phyloP scores from a whole-genome alignment of 768 basidiomycete genomes.

The Podaxis sp. region DNA sequence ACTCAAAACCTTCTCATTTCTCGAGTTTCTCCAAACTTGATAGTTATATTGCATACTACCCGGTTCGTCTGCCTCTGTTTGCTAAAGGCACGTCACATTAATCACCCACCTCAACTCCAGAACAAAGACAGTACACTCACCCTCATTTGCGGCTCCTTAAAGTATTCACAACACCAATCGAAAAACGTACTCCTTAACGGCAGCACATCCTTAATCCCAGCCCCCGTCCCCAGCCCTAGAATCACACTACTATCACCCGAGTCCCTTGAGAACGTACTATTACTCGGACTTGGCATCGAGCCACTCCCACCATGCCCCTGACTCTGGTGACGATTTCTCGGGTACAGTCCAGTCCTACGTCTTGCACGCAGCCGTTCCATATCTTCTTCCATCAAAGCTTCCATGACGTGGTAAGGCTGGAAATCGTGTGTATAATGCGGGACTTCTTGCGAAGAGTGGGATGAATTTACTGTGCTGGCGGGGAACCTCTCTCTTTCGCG shows the following conservation, averaged over 20 bases:
- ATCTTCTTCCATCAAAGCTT: constrained; percentile 90
- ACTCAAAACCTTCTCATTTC: constrained; percentile 78
- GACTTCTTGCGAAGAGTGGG: not conserved
- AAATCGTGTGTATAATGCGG: constrained; percentile 41
- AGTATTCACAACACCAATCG: constrained; percentile 97
- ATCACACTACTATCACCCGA: constrained; percentile 68
- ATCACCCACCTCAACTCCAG: not conserved
- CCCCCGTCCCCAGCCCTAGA: constrained; percentile 76
- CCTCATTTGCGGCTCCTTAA: constrained; percentile 98
- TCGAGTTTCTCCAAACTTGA: constrained; percentile 90
- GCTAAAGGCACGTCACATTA: constrained; percentile 43
- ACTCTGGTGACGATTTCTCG: constrained; percentile 33
- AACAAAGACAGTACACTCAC: constrained; percentile 42
- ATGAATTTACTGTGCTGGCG: constrained; percentile 30
- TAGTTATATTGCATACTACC: constrained; percentile 93
- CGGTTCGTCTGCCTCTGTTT: constrained; percentile 94
- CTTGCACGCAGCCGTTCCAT: constrained; percentile 86
- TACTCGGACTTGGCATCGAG: constrained; percentile 61
- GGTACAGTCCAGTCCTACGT: constrained; percentile 42
- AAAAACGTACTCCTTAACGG: constrained; percentile 92
- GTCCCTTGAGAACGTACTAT: constrained; percentile 77
- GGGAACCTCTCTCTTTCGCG: constrained; percentile 12
- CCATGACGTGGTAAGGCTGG: constrained; percentile 77
- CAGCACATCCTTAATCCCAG: constrained; percentile 79
- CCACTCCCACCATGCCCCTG: constrained; percentile 32